phyloP scores from a whole-genome alignment of 2,329 filamentous ascomycete genomes.

The Cladorrhinum sp. region DNA sequence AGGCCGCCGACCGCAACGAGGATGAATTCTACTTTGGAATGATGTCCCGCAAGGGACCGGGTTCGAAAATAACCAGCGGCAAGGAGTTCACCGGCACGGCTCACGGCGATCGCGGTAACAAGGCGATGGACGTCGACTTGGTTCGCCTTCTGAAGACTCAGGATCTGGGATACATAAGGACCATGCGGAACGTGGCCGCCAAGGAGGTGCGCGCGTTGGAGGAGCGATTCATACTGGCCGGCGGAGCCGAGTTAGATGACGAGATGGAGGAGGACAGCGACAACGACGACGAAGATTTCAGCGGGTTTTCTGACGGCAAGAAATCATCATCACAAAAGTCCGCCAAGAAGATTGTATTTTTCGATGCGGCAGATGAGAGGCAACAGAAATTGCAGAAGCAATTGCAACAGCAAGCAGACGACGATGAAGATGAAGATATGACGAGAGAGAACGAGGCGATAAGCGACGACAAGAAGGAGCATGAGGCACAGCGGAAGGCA shows the following conservation, averaged over 20 bases:
- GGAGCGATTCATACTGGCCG: constrained; percentile 50
- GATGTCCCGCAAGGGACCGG: constrained; percentile 59
- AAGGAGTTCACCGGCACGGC: constrained; percentile 55
- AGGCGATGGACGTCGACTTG: constrained; percentile 52
- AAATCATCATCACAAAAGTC: constrained; percentile 17
- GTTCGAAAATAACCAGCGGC: constrained; percentile 41
- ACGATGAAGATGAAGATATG: constrained; percentile 34
- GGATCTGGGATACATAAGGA: constrained; percentile 63
- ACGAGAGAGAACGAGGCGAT: no score
- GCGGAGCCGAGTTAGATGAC: constrained; percentile 32
- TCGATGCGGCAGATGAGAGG: constrained; percentile 40
- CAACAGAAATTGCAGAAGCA: constrained; percentile 29
- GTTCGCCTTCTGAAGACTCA: constrained; percentile 67
- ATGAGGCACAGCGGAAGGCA: constrained; percentile 35
- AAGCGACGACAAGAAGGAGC: constrained; percentile 29
- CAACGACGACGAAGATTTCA: constrained; percentile 30
- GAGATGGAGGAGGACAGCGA: constrained; percentile 32
- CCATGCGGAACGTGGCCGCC: constrained; percentile 56
- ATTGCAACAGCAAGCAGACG: constrained; percentile 38
- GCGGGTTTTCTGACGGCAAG: not conserved
- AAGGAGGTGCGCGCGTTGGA: constrained; percentile 58
- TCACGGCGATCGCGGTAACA: constrained; percentile 56
- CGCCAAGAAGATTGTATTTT: constrained; percentile 53
- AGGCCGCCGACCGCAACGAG: constrained; percentile 64
- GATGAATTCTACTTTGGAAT: constrained; percentile 74